These are phyloP conservation scores for Pilasporangium apinafurcum DNA, from an alignment of 352 stramenopile species.

Conservation along the genomic window DNA sequence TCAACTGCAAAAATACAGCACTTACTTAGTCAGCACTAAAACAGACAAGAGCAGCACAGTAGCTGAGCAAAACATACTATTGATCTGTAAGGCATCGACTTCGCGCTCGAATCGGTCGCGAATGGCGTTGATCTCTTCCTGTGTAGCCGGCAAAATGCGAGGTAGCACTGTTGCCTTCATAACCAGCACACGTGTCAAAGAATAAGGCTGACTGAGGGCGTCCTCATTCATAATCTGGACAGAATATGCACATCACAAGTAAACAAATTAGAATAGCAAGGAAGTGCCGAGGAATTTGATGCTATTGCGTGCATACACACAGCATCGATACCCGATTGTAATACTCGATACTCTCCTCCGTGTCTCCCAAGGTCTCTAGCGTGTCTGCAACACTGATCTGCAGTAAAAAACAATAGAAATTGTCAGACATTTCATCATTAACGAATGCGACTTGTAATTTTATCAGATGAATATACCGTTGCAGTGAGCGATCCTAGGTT, in stretches of 20 bases:
- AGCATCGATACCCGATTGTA: slow-evolving; percentile 33
- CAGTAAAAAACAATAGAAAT: not conserved
- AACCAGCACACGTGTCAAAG: slow-evolving; percentile 32
- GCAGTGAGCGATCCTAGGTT: slow-evolving; percentile 30
- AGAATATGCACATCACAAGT: slow-evolving; percentile 17
- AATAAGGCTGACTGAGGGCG: too few relatives aligned
- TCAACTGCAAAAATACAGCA: slow-evolving; percentile 10
- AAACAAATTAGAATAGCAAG: too few relatives aligned
- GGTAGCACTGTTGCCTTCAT: slow-evolving; percentile 64
- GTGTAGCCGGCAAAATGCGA: slow-evolving; percentile 42
- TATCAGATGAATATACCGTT: slow-evolving; percentile 24
- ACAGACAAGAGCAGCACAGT: not conserved
- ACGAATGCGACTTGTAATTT: not conserved
- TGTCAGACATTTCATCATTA: not conserved
- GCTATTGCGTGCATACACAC: not conserved
- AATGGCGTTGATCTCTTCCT: slow-evolving; percentile 40
- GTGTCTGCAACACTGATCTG: slow-evolving; percentile 51
- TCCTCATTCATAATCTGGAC: slow-evolving; percentile 9
- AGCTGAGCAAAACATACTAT: slow-evolving; percentile 16
- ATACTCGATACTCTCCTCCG: slow-evolving; percentile 34
- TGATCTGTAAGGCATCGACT: slow-evolving; percentile 24
- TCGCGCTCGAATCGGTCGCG: slow-evolving; percentile 34
- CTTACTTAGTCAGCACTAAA: not conserved
- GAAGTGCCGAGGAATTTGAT: too few relatives aligned
- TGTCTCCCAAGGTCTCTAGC: slow-evolving; percentile 54